A percentile compares a stretch with the other conserved stretches of the same genome.
phyloP scores from a whole-genome alignment of 441 rosid genomes.

The Syzygium syzygioides region DNA sequence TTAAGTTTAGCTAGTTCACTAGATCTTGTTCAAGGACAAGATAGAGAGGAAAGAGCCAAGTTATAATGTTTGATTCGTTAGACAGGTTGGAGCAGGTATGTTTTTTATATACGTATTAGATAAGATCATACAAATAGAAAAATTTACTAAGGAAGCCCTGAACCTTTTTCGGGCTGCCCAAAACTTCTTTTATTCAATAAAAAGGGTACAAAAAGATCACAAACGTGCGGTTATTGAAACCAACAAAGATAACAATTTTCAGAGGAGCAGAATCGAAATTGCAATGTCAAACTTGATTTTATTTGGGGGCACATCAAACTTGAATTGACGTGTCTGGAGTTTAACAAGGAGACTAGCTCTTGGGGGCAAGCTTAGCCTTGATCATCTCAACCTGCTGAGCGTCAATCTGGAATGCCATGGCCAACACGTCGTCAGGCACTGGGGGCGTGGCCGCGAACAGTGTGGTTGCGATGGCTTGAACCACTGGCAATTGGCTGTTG shows the following conservation, averaged over 20 bases:
- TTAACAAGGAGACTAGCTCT: not conserved
- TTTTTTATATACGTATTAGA: not conserved
- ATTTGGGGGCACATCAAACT: not conserved
- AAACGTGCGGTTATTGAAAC: not conserved
- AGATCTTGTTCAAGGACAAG: not conserved
- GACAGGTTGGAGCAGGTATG: not conserved
- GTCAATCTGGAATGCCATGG: constrained; percentile 15
- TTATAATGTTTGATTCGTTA: not conserved
- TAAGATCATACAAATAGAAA: not conserved
- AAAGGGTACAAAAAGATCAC: not conserved
- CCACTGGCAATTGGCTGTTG: constrained; percentile 15
- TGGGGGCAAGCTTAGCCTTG: constrained; percentile 2
- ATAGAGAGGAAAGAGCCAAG: not conserved
- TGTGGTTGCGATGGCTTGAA: constrained; percentile 15
- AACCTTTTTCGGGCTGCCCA: not conserved
- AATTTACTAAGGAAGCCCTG: not conserved
- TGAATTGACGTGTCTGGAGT: not conserved
- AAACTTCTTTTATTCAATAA: not conserved
- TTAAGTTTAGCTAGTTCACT: not conserved
- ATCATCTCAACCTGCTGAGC: constrained; percentile 5
- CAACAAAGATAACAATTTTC: not conserved
- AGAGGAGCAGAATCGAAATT: not conserved
- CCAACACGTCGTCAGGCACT: constrained; percentile 38
- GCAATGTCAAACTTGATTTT: not conserved
- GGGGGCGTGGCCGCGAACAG: constrained; percentile 37